Conservation (phyloP, 2,329 filamentous ascomycete genomes). For the Ophiocordyceps unilateralis region DNA sequence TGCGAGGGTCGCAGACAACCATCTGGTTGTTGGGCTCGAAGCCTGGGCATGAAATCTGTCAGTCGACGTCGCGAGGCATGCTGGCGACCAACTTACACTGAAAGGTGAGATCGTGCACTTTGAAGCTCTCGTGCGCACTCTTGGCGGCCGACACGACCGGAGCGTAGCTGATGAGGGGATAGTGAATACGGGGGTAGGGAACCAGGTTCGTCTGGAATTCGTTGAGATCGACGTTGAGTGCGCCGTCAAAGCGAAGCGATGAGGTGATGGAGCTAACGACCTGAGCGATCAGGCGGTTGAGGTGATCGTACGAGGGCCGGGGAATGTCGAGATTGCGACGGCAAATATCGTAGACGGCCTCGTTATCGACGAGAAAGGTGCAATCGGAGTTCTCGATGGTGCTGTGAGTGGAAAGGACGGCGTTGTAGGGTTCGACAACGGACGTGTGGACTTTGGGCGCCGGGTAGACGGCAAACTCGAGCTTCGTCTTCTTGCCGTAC, state of each 20-base stretch:
- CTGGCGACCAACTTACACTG: slow-evolving; percentile 40
- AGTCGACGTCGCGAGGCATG: slow-evolving; percentile 7
- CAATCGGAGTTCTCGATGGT: slow-evolving; percentile 66
- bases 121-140: slow-evolving; percentile 77
- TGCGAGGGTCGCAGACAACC: slow-evolving; percentile 58
- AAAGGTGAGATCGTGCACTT: slow-evolving; percentile 60
- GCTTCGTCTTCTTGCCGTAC: slow-evolving; percentile 63
- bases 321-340: slow-evolving; percentile 53
- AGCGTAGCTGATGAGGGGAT: slow-evolving; percentile 56
- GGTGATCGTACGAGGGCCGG: slow-evolving; percentile 51
- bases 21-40: slow-evolving; percentile 69
- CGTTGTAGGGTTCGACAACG: slow-evolving; percentile 60
- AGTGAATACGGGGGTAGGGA: slow-evolving; percentile 58
- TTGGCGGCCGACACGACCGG: slow-evolving; percentile 56
- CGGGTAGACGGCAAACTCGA: slow-evolving; percentile 58
- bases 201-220: slow-evolving; percentile 67
- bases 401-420: slow-evolving; percentile 56
- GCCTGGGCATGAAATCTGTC: slow-evolving; percentile 23
- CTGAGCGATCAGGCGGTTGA: slow-evolving; percentile 58
- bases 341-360: slow-evolving; percentile 62
- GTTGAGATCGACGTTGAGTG: slow-evolving; percentile 58
- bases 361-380: slow-evolving; percentile 61
- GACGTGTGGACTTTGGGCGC: slow-evolving; percentile 52
- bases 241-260: slow-evolving; percentile 54
- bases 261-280: slow-evolving; percentile 61